Evolutionary conservation across 805 yeast genomes (phyloP).

Genomic region (Clavispora vitiphila): DNA sequence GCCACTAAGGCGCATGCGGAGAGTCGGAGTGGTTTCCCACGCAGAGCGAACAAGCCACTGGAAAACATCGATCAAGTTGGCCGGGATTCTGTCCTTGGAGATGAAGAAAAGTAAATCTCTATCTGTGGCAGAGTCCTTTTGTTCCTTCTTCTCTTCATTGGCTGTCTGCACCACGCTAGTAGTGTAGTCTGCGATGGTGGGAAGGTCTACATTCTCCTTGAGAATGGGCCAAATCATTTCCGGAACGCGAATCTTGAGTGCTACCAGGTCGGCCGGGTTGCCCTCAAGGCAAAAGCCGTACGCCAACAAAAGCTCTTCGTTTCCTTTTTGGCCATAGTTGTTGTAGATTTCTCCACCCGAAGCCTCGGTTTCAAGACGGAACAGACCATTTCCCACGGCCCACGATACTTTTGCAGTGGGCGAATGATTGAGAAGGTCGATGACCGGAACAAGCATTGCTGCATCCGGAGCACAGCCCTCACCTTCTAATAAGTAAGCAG

Average conservation of each 20-base stretch:
- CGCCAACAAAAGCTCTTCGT: conserved; percentile 73
- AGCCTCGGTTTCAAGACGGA: conserved; percentile 41
- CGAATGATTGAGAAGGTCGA: conserved; percentile 75
- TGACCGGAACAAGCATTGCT: conserved; percentile 71
- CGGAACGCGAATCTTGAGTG: conserved; percentile 56
- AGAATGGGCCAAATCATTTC: conserved; percentile 25
- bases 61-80: conserved; percentile 47
- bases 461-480: conserved; percentile 31
- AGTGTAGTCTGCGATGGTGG: conserved; percentile 33
- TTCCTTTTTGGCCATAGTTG: conserved; percentile 85
- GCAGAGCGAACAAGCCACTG: conserved; percentile 46
- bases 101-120: conserved; percentile 38
- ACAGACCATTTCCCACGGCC: conserved; percentile 30
- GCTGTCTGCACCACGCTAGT: conserved; percentile 6
- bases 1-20: conserved; percentile 60
- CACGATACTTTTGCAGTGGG: conserved; percentile 60
- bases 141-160: not conserved
- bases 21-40: conserved; percentile 43
- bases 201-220: conserved; percentile 28
- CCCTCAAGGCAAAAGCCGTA: conserved; percentile 70
- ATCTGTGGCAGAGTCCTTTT: conserved; percentile 12
- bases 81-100: conserved; percentile 33
- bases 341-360: conserved; percentile 56
- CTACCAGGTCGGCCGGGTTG: conserved; percentile 55
- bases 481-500: conserved; percentile 52